Base-by-base conservation (phyloP, 495 filamentous ascomycete species). In the Penicillium salamii region DNA sequence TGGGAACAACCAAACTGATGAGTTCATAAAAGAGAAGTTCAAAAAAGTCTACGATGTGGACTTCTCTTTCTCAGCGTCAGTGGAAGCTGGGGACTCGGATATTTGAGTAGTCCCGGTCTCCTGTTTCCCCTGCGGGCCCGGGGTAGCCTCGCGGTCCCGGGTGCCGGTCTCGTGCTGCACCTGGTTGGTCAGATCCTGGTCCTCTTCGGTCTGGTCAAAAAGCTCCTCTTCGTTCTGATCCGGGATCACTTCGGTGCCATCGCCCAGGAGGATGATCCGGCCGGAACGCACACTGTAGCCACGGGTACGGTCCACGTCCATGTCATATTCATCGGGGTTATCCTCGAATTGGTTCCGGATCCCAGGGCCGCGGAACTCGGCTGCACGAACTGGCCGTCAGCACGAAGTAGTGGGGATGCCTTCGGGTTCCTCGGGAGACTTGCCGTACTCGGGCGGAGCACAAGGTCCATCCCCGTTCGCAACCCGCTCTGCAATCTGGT, bases 401-500 rank as follows among this genome's bases (percentile, higher is more conserved):
- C 69, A 73, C 65, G 64, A 62, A 56, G 64, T 61, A 56, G 68
- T 66, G 55, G 62, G 71, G 39, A 38, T 57, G 50, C 72, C 62
- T 73, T 65, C 61, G 58, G 68, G 58, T 61, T 70, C 65, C 64
- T 75, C 70, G 63, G 73, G 66, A 75, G 72, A 78, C 90, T 88
- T 95, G 88, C 93, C 93, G 77, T 97, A 98, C 86, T 98, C 93
- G 59, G 92, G 93, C 74, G 93, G 93, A 70, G 93, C 93, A 76
- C 93, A 97, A 67, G 95, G 93, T 64, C 93, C 93, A 74, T 98
- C 95, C 67, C 93, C 93, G 63, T 90, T 90, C 40, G 92, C 90
- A 70, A 97, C 95, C 68, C 93, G 80, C 70, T 88, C 90, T 52
- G 86, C 90, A 69, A 98, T 88, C 74, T 90, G 83, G 56, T 96